Evolutionary conservation across 1,284 basidiomycete species (phyloP).

Genomic region (Ceraceosorus guamensis): DNA sequence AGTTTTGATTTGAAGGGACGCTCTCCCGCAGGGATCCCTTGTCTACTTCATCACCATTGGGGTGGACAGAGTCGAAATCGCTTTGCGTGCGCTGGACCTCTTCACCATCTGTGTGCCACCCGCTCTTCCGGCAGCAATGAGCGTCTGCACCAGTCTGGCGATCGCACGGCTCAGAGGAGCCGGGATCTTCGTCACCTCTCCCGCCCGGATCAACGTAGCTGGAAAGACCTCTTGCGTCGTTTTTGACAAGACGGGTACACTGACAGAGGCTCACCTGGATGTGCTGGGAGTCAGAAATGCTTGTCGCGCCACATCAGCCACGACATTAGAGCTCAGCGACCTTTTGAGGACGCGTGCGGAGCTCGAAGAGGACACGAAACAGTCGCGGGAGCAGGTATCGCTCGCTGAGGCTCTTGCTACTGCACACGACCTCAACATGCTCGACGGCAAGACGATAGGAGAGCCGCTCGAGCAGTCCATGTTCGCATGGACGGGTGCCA

Average conservation of each 20-base stretch:
- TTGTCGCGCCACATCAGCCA: no score
- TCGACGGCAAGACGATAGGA: constrained; percentile 19
- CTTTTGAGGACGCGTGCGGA: not conserved
- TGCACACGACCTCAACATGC: constrained; percentile 19
- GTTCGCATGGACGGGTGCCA: constrained; percentile 17
- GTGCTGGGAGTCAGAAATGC: constrained; percentile 16
- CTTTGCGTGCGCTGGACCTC: constrained; percentile 19
- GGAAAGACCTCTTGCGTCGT: constrained; percentile 18
- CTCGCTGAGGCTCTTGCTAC: constrained; percentile 17
- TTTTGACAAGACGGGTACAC: constrained; percentile 29
- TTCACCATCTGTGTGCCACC: constrained; percentile 18
- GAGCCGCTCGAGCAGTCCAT: constrained; percentile 28
- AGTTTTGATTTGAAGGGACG: not conserved
- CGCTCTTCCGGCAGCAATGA: constrained; percentile 8
- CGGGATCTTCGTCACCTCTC: constrained; percentile 21
- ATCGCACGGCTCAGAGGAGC: constrained; percentile 12
- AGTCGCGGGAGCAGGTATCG: no score
- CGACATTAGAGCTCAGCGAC: not conserved
- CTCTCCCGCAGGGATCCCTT: constrained; percentile 3
- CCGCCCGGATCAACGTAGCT: constrained; percentile 25
- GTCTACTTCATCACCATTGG: constrained; percentile 23
- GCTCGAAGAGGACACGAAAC: not conserved
- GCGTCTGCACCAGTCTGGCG: constrained; percentile 18
- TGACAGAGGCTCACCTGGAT: constrained; percentile 20
- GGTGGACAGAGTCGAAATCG: constrained; percentile 20